These are phyloP conservation scores for Lachnellula arida DNA, from an alignment of 2,329 filamentous ascomycete species.

Conservation along the genomic window DNA sequence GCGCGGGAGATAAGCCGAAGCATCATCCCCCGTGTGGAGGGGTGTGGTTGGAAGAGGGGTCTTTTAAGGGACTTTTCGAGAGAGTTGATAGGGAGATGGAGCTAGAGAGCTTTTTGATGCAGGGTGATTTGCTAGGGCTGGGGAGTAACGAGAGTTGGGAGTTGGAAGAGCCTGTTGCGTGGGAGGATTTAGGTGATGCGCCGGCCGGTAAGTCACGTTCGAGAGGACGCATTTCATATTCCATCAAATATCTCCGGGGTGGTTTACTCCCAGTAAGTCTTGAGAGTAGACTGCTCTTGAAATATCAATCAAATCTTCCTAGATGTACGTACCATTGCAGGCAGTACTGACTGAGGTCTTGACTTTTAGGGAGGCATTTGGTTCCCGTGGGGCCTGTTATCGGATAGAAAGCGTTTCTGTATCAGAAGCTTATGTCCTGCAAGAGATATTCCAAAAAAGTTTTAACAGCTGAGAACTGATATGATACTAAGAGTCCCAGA, in stretches of 20 bases:
- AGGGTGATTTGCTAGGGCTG: slow-evolving; percentile 35
- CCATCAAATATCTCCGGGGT: too few species aligned
- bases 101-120: slow-evolving; percentile 41
- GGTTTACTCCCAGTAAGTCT: too few species aligned
- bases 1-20: slow-evolving; percentile 38
- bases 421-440: neutral
- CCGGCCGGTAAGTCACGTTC: neutral
- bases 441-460: too few species aligned
- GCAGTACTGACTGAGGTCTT: too few species aligned
- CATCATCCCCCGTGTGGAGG: slow-evolving; percentile 40
- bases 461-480: too few species aligned
- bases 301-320: too few species aligned
- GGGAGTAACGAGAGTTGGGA: slow-evolving; percentile 19
- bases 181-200: slow-evolving; percentile 8
- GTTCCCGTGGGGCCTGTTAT: neutral
- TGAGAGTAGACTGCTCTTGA: too few species aligned
- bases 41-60: slow-evolving; percentile 41
- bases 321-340: too few species aligned
- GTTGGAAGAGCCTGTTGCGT: slow-evolving; percentile 4
- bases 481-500: too few species aligned
- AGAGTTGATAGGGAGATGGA: slow-evolving; percentile 36
- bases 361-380: neutral
- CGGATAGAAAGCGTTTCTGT: neutral
- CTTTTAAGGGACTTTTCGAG: slow-evolving; percentile 40
- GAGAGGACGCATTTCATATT: too few species aligned